phyloP scores from a whole-genome alignment of 805 yeast species.

The Candida dendrica region DNA sequence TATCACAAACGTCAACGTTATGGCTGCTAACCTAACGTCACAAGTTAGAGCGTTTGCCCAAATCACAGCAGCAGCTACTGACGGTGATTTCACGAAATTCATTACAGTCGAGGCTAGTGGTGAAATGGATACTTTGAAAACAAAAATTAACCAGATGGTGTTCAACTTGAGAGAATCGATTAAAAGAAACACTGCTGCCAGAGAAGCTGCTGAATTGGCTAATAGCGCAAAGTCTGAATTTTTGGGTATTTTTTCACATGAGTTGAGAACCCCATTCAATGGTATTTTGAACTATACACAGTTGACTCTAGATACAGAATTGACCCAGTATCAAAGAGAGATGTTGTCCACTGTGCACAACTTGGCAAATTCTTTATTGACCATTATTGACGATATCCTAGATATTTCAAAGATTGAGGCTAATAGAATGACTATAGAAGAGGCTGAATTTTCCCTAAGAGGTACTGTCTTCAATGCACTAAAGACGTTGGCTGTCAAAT shows the following conservation, averaged over 20 bases:
- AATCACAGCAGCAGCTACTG: slow-evolving; percentile 90
- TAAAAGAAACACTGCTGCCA: slow-evolving; percentile 86
- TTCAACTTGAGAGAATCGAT: slow-evolving; percentile 80
- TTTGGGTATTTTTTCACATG: slow-evolving; percentile 83
- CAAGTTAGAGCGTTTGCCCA: slow-evolving; percentile 93
- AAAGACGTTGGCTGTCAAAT: slow-evolving; percentile 83
- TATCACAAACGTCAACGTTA: slow-evolving; percentile 84
- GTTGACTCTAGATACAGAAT: slow-evolving; percentile 77
- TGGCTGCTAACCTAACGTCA: slow-evolving; percentile 90
- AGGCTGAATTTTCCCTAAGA: slow-evolving; percentile 77
- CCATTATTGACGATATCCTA: slow-evolving; percentile 83
- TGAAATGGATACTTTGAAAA: slow-evolving; percentile 63
- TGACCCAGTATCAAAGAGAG: slow-evolving; percentile 87
- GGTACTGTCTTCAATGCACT: slow-evolving; percentile 88
- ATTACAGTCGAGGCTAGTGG: slow-evolving; percentile 90
- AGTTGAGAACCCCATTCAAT: slow-evolving; percentile 86
- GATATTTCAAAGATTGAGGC: slow-evolving; percentile 94
- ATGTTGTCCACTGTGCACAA: slow-evolving; percentile 87
- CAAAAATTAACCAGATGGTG: slow-evolving; percentile 71
- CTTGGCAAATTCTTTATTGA: slow-evolving; percentile 75
- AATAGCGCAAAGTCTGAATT: slow-evolving; percentile 86
- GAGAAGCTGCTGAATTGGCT: slow-evolving; percentile 91
- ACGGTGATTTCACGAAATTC: slow-evolving; percentile 85
- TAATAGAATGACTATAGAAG: slow-evolving; percentile 87
- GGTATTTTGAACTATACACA: slow-evolving; percentile 94